Evolutionary conservation across 108 stramenopile genomes (phyloP).

Genomic region (Cylindrotheca closterium): DNA sequence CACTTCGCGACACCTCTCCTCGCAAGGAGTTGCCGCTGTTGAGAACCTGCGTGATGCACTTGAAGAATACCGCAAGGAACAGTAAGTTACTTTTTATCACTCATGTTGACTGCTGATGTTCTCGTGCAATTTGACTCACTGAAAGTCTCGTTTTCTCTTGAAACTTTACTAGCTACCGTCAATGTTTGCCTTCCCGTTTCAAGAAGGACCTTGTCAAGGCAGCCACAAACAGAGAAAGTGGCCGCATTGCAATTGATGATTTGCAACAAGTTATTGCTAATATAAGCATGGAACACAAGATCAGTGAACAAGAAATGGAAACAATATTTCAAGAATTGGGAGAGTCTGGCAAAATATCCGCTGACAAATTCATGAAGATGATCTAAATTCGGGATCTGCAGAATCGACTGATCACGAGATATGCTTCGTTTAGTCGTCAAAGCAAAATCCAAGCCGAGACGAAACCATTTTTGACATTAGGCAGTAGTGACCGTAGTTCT

Average conservation of each 20-base stretch:
- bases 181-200: conserved; percentile 52
- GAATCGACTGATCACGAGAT: no score
- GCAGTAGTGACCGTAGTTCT: no score
- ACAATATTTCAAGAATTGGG: conserved; percentile 51
- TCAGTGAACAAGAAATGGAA: conserved; percentile 45
- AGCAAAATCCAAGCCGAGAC: no score
- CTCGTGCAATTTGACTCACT: not conserved
- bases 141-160: not conserved
- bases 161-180: conserved; percentile 52
- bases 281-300: conserved; percentile 40
- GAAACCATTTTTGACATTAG: no score
- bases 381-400: no score
- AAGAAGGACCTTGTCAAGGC: conserved; percentile 56
- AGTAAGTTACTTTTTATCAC: conserved; percentile 34
- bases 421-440: no score
- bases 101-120: no score
- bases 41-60: conserved; percentile 39
- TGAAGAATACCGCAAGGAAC: conserved; percentile 44
- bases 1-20: conserved; percentile 12
- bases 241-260: conserved; percentile 31
- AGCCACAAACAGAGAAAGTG: conserved; percentile 21
- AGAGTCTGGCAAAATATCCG: conserved; percentile 17
- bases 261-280: conserved; percentile 49
- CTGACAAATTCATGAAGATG: conserved; percentile 19
- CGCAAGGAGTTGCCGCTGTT: conserved; percentile 20